Base-by-base conservation (phyloP, 1,284 basidiomycete species). In the Ganoderma resinaceum region DNA sequence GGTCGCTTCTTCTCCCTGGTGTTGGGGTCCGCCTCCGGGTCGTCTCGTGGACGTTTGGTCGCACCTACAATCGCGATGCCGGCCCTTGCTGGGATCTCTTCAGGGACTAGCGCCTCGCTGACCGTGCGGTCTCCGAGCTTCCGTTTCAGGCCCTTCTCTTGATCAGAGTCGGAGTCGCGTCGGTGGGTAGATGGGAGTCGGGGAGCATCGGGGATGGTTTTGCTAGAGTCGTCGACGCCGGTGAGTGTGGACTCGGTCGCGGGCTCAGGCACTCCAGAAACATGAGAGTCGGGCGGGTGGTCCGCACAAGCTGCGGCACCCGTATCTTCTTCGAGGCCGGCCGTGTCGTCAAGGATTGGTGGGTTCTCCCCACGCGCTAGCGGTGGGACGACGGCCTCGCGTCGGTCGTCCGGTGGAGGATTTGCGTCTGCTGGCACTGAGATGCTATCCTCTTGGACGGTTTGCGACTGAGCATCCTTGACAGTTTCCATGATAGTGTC, bases 1-100 rank as follows among this genome's bases (percentile, higher is more conserved):
- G 87, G 89, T 67, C 88, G 81, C 76, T 92, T 92, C 43, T 83
- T 82, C 72, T 89, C 86, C 53, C 88, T 84, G 33, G 87, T 87
- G 75, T 90, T 89, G 59, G 83, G 85, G 72, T 87, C 87, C 66
- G 81, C 80, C 70, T 88, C 85, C 3, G 84, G 76, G 68, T 89
- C 88, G 69, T 90, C 88, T 68, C 65, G 72, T 23, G 62, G 72
- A n/a, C 73, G 73, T 55, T 73, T 76, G 20, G 70, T 73, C n/a
- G 69, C 66, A 31, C 33, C 61, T 2, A 61, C 60, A 40, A 77
- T 26, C 12, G 66, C 75, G 58, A 79, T 78, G 60, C 80, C 69
- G 33, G 74, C 71, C 7, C 66, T 59, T 5, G 62, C 70, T 20
- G 62, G 58, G 1, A 59, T 52, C 61, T 77, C 77, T 14, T 69